Percentiles rank a stretch among this genome's conserved stretches.
Evolutionary conservation across 345 rosid genomes (phyloP).

Genomic region (Conringia planisiliqua): DNA sequence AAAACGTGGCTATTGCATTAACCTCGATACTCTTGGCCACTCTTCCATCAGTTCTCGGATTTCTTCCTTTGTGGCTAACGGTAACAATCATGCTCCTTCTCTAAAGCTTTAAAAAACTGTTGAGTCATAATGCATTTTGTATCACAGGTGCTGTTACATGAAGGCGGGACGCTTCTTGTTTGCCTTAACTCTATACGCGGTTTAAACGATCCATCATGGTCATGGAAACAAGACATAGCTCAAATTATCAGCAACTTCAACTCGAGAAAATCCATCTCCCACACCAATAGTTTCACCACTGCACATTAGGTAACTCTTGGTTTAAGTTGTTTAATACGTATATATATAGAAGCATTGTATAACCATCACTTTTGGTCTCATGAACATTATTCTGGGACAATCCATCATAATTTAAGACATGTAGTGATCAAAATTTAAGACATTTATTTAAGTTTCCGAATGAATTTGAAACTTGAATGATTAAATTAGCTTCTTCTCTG

Average conservation of each 20-base stretch:
- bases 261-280: background rate
- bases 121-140: background rate
- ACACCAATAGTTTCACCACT: background rate
- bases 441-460: too few relatives aligned
- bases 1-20: conserved; percentile 74
- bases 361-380: too few relatives aligned
- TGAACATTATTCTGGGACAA: too few relatives aligned
- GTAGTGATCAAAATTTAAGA: too few relatives aligned
- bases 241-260: conserved; percentile 32
- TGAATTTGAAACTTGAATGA: background rate
- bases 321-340: background rate
- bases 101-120: background rate
- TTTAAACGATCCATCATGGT: conserved; percentile 68
- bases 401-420: too few relatives aligned
- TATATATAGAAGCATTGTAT: too few relatives aligned
- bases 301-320: background rate
- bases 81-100: conserved; percentile 30
- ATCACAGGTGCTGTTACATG: conserved; percentile 79
- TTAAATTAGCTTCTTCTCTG: background rate
- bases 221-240: conserved; percentile 55
- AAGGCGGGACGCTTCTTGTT: conserved; percentile 83
- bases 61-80: conserved; percentile 84
- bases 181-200: conserved; percentile 76
- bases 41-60: conserved; percentile 68
- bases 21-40: conserved; percentile 69